Conservation (phyloP, 73 alveolate genomes). For the Tetrahymena malaccensis region DNA sequence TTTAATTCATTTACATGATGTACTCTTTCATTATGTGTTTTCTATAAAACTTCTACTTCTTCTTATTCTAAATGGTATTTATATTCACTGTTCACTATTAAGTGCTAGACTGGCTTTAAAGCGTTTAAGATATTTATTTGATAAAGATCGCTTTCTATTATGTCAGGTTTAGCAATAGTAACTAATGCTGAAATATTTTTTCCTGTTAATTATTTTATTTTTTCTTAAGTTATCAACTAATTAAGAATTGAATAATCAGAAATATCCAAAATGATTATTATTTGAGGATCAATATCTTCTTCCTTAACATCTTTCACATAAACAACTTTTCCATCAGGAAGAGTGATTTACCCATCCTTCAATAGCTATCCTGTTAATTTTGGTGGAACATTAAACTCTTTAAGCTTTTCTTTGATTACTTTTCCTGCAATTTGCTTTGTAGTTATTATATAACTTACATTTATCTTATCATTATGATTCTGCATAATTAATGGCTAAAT, state of each 20-base stretch:
- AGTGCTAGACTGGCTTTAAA: neutral
- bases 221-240: neutral
- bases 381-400: neutral
- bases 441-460: neutral
- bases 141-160: neutral
- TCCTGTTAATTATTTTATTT: neutral
- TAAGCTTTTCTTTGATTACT: neutral
- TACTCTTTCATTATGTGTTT: neutral
- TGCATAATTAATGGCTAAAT: neutral
- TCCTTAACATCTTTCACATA: neutral
- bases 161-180: neutral
- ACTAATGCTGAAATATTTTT: neutral
- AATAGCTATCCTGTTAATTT: neutral
- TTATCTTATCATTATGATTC: neutral
- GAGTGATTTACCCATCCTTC: neutral
- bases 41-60: neutral
- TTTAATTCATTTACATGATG: neutral
- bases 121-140: neutral
- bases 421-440: neutral
- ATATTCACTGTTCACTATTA: neutral
- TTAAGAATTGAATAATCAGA: neutral
- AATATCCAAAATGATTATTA: neutral
- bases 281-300: neutral
- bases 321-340: neutral
- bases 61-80: neutral